Base-by-base conservation (phyloP, 1,284 basidiomycete species). In the Golubevia pallescens region DNA sequence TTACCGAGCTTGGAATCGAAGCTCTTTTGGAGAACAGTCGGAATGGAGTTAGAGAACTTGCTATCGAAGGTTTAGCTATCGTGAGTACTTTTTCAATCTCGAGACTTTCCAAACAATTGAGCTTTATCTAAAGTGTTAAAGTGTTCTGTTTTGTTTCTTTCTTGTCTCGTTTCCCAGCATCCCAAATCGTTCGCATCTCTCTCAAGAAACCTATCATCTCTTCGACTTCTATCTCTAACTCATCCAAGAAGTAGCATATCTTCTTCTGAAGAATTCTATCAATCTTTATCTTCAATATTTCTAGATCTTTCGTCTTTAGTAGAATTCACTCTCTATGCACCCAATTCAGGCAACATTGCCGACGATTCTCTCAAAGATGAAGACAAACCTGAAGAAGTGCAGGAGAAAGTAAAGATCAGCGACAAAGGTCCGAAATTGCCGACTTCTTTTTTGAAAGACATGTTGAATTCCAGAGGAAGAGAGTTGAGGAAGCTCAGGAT, bases 241-340 rank as follows among this genome's bases (percentile, higher is more conserved):
- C 75, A 75, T 58, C 81, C 81, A 0, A 56, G 67, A 52, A 69
- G 68, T 1, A 38, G 66, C 0, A 68, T 66, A 3, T 73, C 72
- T 2, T 67, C 71, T 5, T 65, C 73, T 38, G 66, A 70, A 21
- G 69, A 72, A 34, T 77, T 75, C 55, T 77, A 74, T 57, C n/a
- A 38, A 51, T 19, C 71, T 42, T 67, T 79, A 32, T 62, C 71
- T 23, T 58, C 48, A 28, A 58, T 78, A 16, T 57, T 79, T 8
- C 68, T 71, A 24, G 54, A 64, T 6, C 66, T 69, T 6, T 34
- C 59, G 1, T 59, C 53, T 1, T 54, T 79, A 58, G 48, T 61
- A 16, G 68, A 71, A 55, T 71, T 79, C 56, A 79, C 77, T 14
- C 72, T 73, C 58, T 79, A 79, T 53, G 70, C 70, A 19, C 68